phyloP scores from a whole-genome alignment of 371 early-diverging fungal genomes.

The Dichotomocladium elegans region DNA sequence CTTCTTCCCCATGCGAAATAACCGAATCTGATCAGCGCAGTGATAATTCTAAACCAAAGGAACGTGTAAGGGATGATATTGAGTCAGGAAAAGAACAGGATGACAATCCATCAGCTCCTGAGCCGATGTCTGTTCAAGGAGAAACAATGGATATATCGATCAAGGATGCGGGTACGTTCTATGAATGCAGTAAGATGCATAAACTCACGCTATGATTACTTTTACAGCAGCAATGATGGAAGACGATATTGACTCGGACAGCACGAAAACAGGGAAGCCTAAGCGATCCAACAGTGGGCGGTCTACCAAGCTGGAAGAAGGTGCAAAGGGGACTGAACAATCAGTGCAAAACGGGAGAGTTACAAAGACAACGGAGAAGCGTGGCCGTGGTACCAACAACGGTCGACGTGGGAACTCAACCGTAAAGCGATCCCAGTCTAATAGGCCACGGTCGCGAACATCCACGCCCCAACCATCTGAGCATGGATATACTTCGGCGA shows the following conservation, averaged over 20 bases:
- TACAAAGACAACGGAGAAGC: constrained; percentile 5
- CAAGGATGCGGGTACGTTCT: too few relatives aligned
- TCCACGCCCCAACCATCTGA: constrained; percentile 19
- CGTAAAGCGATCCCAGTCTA: constrained; percentile 6
- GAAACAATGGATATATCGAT: too few relatives aligned
- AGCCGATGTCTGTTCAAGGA: too few relatives aligned
- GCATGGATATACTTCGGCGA: neutral
- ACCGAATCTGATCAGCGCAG: constrained; percentile 4
- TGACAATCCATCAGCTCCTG: too few relatives aligned
- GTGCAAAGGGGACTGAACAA: neutral
- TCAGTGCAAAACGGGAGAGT: constrained; percentile 5
- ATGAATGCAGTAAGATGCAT: too few relatives aligned
- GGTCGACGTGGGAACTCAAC: constrained; percentile 9
- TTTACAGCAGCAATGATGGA: too few relatives aligned
- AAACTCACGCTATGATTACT: too few relatives aligned
- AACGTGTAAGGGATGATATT: neutral
- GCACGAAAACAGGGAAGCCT: neutral
- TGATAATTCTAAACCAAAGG: constrained; percentile 1
- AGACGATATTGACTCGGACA: neutral
- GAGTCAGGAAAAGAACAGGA: neutral
- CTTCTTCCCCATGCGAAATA: too few relatives aligned
- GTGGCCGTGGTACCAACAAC: neutral
- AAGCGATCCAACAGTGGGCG: constrained; percentile 3
- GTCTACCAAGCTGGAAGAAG: neutral
- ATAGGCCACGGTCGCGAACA: constrained; percentile 14